Evolutionary conservation across 2,329 filamentous ascomycete species (phyloP).

Genomic region (Fonsecaea pedrosoi): DNA sequence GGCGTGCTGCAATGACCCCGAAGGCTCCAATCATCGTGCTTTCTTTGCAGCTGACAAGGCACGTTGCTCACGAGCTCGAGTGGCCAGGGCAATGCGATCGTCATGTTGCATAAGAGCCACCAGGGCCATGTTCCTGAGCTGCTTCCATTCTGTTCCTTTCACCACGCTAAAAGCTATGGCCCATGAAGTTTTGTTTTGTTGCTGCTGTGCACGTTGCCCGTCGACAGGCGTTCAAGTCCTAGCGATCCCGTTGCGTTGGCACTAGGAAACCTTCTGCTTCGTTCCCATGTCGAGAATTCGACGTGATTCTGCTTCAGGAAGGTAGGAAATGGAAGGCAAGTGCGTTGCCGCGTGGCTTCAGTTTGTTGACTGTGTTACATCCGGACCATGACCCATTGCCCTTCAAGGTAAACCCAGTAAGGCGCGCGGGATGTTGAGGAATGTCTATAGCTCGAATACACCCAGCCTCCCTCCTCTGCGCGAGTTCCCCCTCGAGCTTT

Average conservation of each 20-base stretch:
- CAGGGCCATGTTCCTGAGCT: conserved; percentile 10
- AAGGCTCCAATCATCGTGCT: conserved; percentile 11
- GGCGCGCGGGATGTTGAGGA: not conserved
- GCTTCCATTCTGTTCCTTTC: conserved; percentile 8
- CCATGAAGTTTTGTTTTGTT: conserved; percentile 8
- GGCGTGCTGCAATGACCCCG: not conserved
- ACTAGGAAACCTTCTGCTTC: not conserved
- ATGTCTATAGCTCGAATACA: not conserved
- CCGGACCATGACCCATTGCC: conserved; percentile 7
- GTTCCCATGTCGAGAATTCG: not conserved
- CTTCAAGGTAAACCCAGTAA: not conserved
- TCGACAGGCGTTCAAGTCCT: conserved; percentile 12
- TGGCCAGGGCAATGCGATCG: conserved; percentile 1
- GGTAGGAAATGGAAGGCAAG: not conserved
- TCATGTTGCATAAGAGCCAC: conserved; percentile 17
- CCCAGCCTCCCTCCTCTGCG: conserved; percentile 2
- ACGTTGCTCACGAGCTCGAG: conserved; percentile 2
- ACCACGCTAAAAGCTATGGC: conserved; percentile 1
- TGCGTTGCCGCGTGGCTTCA: not conserved
- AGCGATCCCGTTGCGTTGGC: not conserved
- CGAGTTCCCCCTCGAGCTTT: not conserved
- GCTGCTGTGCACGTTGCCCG: conserved; percentile 20
- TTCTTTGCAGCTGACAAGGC: conserved; percentile 11
- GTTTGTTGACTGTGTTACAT: conserved; percentile 5
- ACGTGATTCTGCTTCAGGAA: not conserved